Evolutionary conservation across 352 stramenopile genomes (phyloP).

Genomic region (Globisporangium spinosum): DNA sequence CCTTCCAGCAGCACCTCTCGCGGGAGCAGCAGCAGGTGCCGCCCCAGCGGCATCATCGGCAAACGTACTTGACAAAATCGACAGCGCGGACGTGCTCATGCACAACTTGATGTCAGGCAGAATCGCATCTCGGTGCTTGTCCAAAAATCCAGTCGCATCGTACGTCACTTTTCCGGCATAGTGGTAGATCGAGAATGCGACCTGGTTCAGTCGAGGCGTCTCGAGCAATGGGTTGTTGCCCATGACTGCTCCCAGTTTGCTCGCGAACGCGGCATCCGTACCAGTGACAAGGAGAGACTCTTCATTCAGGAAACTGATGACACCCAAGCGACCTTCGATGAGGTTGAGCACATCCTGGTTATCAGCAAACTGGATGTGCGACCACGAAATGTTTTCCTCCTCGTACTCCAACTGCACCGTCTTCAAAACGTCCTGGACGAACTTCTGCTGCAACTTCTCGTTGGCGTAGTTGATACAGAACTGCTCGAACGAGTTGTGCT

Average conservation of each 20-base stretch:
- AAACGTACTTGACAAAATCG: constrained; percentile 72
- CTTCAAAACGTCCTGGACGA: constrained; percentile 90
- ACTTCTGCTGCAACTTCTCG: constrained; percentile 92
- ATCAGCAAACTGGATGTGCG: constrained; percentile 86
- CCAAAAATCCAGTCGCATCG: constrained; percentile 72
- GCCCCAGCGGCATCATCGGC: constrained; percentile 30
- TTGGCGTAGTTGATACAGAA: constrained; percentile 96
- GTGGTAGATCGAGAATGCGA: constrained; percentile 82
- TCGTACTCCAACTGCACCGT: constrained; percentile 95
- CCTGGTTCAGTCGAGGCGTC: constrained; percentile 79
- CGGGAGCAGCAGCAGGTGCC: constrained; percentile 8
- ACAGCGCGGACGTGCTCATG: constrained; percentile 65
- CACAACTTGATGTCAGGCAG: constrained; percentile 84
- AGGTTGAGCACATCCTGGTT: constrained; percentile 91
- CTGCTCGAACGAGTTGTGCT: constrained; percentile 94
- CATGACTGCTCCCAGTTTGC: constrained; percentile 86
- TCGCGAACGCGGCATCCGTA: constrained; percentile 83
- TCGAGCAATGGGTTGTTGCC: constrained; percentile 85
- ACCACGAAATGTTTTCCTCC: constrained; percentile 90
- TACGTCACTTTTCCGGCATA: constrained; percentile 88
- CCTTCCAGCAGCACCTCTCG: constrained; percentile 15
- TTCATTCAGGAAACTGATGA: constrained; percentile 90
- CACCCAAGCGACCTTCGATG: constrained; percentile 85
- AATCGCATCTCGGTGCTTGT: constrained; percentile 84
- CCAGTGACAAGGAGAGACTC: constrained; percentile 83